Evolutionary conservation across 345 rosid species (phyloP).

Genomic region (Moricandia moricandioides): DNA sequence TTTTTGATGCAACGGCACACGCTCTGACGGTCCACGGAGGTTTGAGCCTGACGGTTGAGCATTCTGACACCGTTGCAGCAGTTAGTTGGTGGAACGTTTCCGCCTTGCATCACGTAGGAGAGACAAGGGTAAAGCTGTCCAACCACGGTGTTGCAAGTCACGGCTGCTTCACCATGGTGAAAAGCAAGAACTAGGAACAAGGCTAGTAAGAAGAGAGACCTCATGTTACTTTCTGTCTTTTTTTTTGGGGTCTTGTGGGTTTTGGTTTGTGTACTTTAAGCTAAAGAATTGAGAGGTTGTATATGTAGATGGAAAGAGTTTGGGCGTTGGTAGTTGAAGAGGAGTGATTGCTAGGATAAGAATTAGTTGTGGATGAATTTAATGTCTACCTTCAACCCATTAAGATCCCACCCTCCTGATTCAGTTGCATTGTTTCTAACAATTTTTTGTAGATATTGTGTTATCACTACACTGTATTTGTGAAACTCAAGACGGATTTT

Average conservation of each 20-base stretch:
- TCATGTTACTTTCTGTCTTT: constrained; percentile 20
- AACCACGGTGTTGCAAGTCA: constrained; percentile 24
- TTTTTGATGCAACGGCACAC: constrained; percentile 52
- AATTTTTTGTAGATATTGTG: background rate
- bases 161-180: constrained; percentile 30
- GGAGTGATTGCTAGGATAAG: constrained; percentile 12
- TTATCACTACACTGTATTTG: background rate
- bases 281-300: background rate
- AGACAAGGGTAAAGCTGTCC: constrained; percentile 32
- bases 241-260: background rate
- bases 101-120: constrained; percentile 30
- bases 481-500: background rate
- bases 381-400: constrained; percentile 18
- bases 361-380: constrained; percentile 30
- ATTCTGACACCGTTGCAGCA: constrained; percentile 52
- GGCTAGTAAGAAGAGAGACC: constrained; percentile 24
- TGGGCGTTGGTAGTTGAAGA: constrained; percentile 20
- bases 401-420: constrained; percentile 8
- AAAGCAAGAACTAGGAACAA: constrained; percentile 24
- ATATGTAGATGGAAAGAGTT: constrained; percentile 3
- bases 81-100: constrained; percentile 12
- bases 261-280: background rate
- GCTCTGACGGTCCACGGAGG: constrained; percentile 49
- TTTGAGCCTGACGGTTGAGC: constrained; percentile 42
- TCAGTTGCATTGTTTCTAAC: background rate